Evolutionary conservation across 305 asterid species (phyloP), one percentile per base, ranked within the genome.

Genomic region (Fraxinus latifolia): DNA sequence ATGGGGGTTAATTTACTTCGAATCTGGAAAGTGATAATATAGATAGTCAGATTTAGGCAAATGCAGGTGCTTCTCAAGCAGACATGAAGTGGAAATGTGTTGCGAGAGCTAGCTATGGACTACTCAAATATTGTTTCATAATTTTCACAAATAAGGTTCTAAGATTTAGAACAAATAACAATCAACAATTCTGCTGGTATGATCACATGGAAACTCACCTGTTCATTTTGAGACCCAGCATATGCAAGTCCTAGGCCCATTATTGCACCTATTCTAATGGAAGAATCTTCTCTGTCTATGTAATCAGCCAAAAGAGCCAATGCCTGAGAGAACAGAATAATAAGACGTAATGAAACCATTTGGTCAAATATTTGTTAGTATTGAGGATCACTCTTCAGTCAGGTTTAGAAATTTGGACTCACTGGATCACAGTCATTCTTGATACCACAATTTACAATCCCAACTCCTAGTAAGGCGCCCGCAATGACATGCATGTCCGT

Each of bases 161-260:
- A 68, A 27, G 39, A 53, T 15, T 7, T 33, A 75, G 55, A 72
- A 74, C n/a, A 60, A 79, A 78, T 39, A 72, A 74, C 23, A 60
- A 79, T 72, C 81, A 50, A 36, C 62, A 68, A 34, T 25, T 58
- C 29, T 70, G 53, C 21, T 19, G 71, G 74, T 21, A 68, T 39
- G 79, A 62, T 70, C 15, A 77, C 75, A 62, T 17, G 55, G 76
- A 74, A 81, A 74, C 89, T 80, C 80, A 92, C 99, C 85, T 95
- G 94, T 83, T 87, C 97, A 82, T 91, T 88, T 87, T 93, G 98
- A 76, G 98, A 81, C 77, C 99, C 98, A 7, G 99, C 99, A 88
- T 96, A 95, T 80, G 99, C 98, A 86, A 96, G 95, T 47, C 97
- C 99, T 77, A 96, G 89, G 77, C 99, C 99, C 96, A 95, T 94